Percentiles rank a stretch among this genome's conserved stretches.
phyloP scores from a whole-genome alignment of 2,329 filamentous ascomycete species.

The Myrmaecium sp. region DNA sequence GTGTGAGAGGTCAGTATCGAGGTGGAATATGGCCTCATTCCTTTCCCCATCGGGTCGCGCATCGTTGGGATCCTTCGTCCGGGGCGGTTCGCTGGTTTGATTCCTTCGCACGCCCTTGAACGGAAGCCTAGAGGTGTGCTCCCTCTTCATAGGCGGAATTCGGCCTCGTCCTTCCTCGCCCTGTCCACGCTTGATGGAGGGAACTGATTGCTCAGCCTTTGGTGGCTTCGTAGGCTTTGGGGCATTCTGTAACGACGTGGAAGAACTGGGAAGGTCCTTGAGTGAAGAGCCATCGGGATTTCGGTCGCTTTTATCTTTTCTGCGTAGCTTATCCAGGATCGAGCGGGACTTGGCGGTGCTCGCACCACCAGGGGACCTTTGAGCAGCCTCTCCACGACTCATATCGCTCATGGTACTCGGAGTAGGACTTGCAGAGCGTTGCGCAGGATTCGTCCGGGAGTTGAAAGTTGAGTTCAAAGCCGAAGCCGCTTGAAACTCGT shows the following conservation, averaged over 20 bases:
- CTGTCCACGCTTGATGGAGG: too few species aligned
- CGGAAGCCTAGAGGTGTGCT: slow-evolving; percentile 30
- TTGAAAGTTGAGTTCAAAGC: slow-evolving; percentile 31
- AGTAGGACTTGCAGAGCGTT: slow-evolving; percentile 64
- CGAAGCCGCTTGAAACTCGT: slow-evolving; percentile 29
- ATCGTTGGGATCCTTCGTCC: slow-evolving; percentile 27
- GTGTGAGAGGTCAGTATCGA: slow-evolving; percentile 76
- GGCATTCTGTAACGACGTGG: slow-evolving; percentile 21
- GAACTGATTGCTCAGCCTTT: too few species aligned
- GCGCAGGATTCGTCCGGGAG: slow-evolving; percentile 32
- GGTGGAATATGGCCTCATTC: slow-evolving; percentile 48
- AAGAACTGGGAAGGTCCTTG: slow-evolving; percentile 23
- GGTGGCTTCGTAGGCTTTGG: slow-evolving; percentile 12
- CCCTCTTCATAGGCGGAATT: slow-evolving; percentile 8
- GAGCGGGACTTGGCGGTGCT: slow-evolving; percentile 31
- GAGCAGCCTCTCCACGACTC: slow-evolving; percentile 27
- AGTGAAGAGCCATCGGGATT: slow-evolving; percentile 14
- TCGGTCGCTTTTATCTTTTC: slow-evolving; percentile 30
- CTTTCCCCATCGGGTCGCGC: slow-evolving; percentile 25
- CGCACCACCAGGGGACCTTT: slow-evolving; percentile 38
- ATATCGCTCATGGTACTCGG: slow-evolving; percentile 52
- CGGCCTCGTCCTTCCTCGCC: slow-evolving; percentile 6
- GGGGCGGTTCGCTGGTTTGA: slow-evolving; percentile 9
- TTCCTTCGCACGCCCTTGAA: slow-evolving; percentile 25
- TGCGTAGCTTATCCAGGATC: slow-evolving; percentile 36